phyloP scores from a whole-genome alignment of 2,329 filamentous ascomycete species.

The Penicillium psychrosexuale region DNA sequence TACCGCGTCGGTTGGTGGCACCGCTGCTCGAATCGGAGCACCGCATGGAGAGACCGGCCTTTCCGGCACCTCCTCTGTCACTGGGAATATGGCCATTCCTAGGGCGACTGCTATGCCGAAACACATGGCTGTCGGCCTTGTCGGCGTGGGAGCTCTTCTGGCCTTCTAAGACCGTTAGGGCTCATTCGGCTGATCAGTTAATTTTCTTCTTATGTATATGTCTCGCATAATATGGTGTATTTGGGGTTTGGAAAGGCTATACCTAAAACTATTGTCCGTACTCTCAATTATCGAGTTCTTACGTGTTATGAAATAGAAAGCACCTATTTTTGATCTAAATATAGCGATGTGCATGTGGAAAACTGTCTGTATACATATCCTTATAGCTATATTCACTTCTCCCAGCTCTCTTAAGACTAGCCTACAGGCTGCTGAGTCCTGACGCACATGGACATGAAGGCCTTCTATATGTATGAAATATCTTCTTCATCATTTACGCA shows the following conservation, averaged over 20 bases:
- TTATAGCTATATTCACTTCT: not conserved
- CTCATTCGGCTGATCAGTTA: not conserved
- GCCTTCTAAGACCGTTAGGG: conserved; percentile 10
- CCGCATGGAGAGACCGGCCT: conserved; percentile 17
- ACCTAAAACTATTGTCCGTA: conserved; percentile 2
- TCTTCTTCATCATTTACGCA: no score
- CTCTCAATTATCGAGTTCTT: not conserved
- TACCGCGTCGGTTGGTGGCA: conserved; percentile 41
- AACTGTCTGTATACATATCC: not conserved
- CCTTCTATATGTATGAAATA: no score
- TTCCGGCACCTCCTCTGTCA: conserved; percentile 17
- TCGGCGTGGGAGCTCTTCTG: conserved; percentile 24
- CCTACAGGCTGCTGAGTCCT: no score
- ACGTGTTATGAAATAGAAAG: conserved; percentile 8
- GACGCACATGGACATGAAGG: no score
- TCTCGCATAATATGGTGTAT: conserved; percentile 13
- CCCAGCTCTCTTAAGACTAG: no score
- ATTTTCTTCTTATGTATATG: not conserved
- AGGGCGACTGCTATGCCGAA: conserved; percentile 15
- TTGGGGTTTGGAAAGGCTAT: conserved; percentile 10
- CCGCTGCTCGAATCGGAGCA: conserved; percentile 44
- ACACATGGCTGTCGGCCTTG: conserved; percentile 21
- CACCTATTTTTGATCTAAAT: not conserved
- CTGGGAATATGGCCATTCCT: conserved; percentile 15
- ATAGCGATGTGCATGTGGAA: not conserved